Percentiles rank a stretch among this genome's conserved stretches.
phyloP scores from a whole-genome alignment of 2,329 filamentous ascomycete species.

The Microsporum ferrugineum region DNA sequence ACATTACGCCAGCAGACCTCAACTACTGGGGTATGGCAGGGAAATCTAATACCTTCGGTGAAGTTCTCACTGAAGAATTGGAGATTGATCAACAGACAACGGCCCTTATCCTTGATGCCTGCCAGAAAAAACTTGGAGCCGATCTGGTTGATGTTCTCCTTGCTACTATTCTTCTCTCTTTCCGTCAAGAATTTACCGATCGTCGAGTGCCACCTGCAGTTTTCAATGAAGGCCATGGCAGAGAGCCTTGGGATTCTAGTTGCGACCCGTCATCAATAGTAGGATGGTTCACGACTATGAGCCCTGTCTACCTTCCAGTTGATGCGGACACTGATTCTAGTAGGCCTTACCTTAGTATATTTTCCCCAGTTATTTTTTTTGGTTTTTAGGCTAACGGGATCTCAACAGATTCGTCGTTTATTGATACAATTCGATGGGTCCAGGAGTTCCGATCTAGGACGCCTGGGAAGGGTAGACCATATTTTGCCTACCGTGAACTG shows the following conservation, averaged over 20 bases:
- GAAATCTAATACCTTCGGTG: constrained; percentile 24
- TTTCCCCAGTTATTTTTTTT: constrained; percentile 12
- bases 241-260: constrained; percentile 34
- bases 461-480: constrained; percentile 23
- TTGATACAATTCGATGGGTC: constrained; percentile 27
- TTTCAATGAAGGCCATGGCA: constrained; percentile 41
- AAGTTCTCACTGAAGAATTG: constrained; percentile 27
- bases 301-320: constrained; percentile 29
- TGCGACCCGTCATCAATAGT: constrained; percentile 39
- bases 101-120: constrained; percentile 22
- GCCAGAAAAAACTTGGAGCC: constrained; percentile 24
- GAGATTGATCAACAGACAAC: constrained; percentile 23
- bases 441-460: constrained; percentile 30
- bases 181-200: constrained; percentile 33
- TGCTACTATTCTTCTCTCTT: constrained; percentile 33
- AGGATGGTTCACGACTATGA: constrained; percentile 42
- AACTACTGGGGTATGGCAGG: constrained; percentile 30
- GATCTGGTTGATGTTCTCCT: constrained; percentile 31
- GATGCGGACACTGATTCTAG: constrained; percentile 1
- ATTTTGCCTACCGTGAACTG: constrained; percentile 26
- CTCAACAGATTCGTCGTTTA: constrained; percentile 15
- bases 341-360: constrained; percentile 7
- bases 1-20: constrained; percentile 22
- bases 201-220: constrained; percentile 31
- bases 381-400: not conserved